Evolutionary conservation across 192 early-diverging fungal genomes (phyloP), one percentile per base, ranked within the genome.

Genomic region (Linnemannia hyalina): DNA sequence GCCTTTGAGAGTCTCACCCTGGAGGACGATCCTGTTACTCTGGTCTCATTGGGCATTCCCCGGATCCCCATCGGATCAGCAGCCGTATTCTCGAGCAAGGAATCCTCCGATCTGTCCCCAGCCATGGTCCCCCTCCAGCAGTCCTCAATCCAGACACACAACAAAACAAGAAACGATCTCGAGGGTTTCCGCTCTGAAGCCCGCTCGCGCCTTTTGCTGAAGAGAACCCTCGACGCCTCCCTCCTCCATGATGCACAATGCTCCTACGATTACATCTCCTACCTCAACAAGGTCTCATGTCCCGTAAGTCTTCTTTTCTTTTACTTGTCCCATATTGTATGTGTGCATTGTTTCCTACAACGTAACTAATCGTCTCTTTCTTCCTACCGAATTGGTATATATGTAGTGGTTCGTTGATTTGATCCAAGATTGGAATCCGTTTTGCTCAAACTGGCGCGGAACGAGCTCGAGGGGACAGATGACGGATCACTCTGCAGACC

Each of bases 231-330:
- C 2, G 79, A 86, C 4, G 75, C 74, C 0, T 86, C 84, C 0
- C 63, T 86, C 35, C 72, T 86, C 6, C 75, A 81, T 18, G 77
- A 81, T 41, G 40, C 26, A 13, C 49, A 52, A 13, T 81, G 78
- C 54, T 55, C 79, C 0, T 86, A 86, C 26, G 80, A 86, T 73
- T 86, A 86, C 46, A 74, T 86, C 0, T 86, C 78, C 29, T 78
- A 86, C 32, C 57, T 86, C 7, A 55, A 86, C 79, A 80, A 80
- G 38, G 55, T 86, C 70, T 86, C 84, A 8, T 81, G 79, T 55
- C 75, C 75, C 13, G 84, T 86, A 86, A 74, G 80, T 78, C 29
- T 15, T 65, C 3, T 3, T 9, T 38, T 29, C 15, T 13, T 2
- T 40, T 57, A 35, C 32, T 20, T 49, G 23, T 6, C 23, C 20